These are phyloP conservation scores for Trypanosoma melophagium DNA, from an alignment of 208 protist genomes.

Conservation along the genomic window DNA sequence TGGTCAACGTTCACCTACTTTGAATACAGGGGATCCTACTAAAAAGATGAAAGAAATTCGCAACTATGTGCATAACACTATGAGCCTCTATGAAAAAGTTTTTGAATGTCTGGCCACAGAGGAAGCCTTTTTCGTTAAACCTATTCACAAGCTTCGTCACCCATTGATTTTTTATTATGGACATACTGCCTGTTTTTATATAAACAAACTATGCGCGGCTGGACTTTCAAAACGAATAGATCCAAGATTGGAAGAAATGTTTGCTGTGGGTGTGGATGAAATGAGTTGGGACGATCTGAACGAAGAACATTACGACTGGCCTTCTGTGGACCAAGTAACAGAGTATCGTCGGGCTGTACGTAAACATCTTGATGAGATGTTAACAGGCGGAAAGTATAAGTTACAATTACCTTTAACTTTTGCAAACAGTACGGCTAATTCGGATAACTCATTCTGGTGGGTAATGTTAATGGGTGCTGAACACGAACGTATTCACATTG, in stretches of 20 bases:
- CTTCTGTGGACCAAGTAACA: conserved; percentile 76
- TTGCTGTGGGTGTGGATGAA: conserved; percentile 96
- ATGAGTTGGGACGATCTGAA: conserved; percentile 97
- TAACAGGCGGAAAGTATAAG: conserved; percentile 66
- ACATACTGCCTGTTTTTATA: conserved; percentile 94
- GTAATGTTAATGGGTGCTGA: conserved; percentile 95
- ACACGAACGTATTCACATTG: conserved; percentile 96
- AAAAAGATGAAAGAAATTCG: conserved; percentile 83
- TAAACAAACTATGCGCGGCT: conserved; percentile 94
- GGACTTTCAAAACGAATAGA: conserved; percentile 85
- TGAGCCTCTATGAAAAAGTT: conserved; percentile 85
- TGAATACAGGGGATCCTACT: conserved; percentile 52
- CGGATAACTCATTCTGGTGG: conserved; percentile 88
- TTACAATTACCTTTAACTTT: conserved; percentile 82
- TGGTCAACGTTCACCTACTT: conserved; percentile 48
- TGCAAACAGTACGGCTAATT: conserved; percentile 69
- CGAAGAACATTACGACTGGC: conserved; percentile 88
- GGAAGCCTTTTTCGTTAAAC: conserved; percentile 82
- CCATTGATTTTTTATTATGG: conserved; percentile 97
- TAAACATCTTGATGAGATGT: conserved; percentile 71
- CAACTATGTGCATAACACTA: conserved; percentile 86
- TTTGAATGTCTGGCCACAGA: conserved; percentile 77
- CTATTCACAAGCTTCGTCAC: conserved; percentile 92
- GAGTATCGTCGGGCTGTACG: conserved; percentile 89
- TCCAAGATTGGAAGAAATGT: conserved; percentile 88